phyloP scores from a whole-genome alignment of 208 protist genomes.

The Acanthamoeba divionensis region DNA sequence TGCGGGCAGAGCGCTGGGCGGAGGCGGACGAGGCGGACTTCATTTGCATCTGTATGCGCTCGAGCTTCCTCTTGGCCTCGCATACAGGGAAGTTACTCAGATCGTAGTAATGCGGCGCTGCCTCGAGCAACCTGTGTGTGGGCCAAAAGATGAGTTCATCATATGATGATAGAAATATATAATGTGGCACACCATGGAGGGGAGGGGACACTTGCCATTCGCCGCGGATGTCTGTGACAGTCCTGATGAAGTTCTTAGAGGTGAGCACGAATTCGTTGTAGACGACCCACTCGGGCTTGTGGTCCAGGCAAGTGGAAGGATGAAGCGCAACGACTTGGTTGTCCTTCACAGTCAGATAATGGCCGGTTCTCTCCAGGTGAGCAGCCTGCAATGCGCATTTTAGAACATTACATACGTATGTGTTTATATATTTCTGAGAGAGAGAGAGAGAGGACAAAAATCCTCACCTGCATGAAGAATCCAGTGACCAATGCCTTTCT shows the following conservation, averaged over 20 bases:
- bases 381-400: too few relatives aligned
- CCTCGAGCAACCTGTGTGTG: slow-evolving; percentile 64
- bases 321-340: slow-evolving; percentile 90
- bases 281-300: slow-evolving; percentile 95
- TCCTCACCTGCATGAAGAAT: slow-evolving; percentile 96
- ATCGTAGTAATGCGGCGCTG: slow-evolving; percentile 85
- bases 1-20: too few relatives aligned
- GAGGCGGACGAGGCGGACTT: too few relatives aligned
- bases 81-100: slow-evolving; percentile 82
- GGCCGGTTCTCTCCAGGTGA: slow-evolving; percentile 90
- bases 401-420: too few relatives aligned
- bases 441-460: too few relatives aligned
- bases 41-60: slow-evolving; percentile 48
- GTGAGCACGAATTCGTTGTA: slow-evolving; percentile 97
- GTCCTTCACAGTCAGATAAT: slow-evolving; percentile 95
- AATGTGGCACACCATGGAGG: not conserved
- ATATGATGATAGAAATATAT: not conserved
- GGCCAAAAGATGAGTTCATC: not conserved
- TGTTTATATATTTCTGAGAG: too few relatives aligned
- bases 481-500: slow-evolving; percentile 89
- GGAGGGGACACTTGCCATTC: slow-evolving; percentile 84
- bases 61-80: slow-evolving; percentile 73
- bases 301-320: slow-evolving; percentile 84
- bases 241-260: slow-evolving; percentile 93
- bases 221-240: slow-evolving; percentile 90